These are phyloP conservation scores for Teunomyces aglyptinius DNA, from an alignment of 805 yeast genomes.

Conservation along the genomic window DNA sequence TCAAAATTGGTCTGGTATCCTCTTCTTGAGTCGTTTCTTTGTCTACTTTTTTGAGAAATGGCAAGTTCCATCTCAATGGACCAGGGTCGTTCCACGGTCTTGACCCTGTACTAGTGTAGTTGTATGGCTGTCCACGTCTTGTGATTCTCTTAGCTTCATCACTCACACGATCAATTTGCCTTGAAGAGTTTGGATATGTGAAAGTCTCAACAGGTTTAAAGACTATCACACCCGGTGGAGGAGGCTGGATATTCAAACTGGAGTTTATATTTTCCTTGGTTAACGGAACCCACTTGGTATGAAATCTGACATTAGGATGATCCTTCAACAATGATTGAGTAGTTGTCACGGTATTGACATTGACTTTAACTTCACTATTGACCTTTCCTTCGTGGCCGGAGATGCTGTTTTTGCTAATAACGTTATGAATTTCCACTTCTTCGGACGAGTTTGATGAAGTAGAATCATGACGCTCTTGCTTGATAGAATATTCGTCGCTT, in stretches of 20 bases:
- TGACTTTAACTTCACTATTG: not conserved
- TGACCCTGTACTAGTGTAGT: slow-evolving; percentile 44
- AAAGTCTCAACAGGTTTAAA: slow-evolving; percentile 80
- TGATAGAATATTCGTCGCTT: slow-evolving; percentile 11
- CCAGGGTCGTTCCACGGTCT: slow-evolving; percentile 94
- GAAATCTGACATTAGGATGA: slow-evolving; percentile 42
- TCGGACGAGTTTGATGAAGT: slow-evolving; percentile 20
- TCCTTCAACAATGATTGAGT: slow-evolving; percentile 22
- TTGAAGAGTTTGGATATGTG: slow-evolving; percentile 76
- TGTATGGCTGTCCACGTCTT: slow-evolving; percentile 53
- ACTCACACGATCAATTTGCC: slow-evolving; percentile 65
- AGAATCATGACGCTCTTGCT: slow-evolving; percentile 6
- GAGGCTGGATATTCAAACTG: slow-evolving; percentile 59
- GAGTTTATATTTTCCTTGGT: slow-evolving; percentile 50
- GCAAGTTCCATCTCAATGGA: slow-evolving; percentile 42
- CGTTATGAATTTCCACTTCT: slow-evolving; percentile 44
- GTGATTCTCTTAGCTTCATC: slow-evolving; percentile 66
- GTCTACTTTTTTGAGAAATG: slow-evolving; percentile 22
- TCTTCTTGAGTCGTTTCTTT: slow-evolving; percentile 13
- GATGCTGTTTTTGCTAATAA: slow-evolving; percentile 28
- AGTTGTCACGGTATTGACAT: slow-evolving; percentile 10
- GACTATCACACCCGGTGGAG: slow-evolving; percentile 89
- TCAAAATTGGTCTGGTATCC: slow-evolving; percentile 62
- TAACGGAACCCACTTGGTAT: slow-evolving; percentile 70
- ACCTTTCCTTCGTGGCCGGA: slow-evolving; percentile 11